A percentile compares a stretch with the other conserved stretches of the same genome.
These are phyloP conservation scores for Capsella bursapastoris DNA, from an alignment of 345 rosid species.

Conservation along the genomic window DNA sequence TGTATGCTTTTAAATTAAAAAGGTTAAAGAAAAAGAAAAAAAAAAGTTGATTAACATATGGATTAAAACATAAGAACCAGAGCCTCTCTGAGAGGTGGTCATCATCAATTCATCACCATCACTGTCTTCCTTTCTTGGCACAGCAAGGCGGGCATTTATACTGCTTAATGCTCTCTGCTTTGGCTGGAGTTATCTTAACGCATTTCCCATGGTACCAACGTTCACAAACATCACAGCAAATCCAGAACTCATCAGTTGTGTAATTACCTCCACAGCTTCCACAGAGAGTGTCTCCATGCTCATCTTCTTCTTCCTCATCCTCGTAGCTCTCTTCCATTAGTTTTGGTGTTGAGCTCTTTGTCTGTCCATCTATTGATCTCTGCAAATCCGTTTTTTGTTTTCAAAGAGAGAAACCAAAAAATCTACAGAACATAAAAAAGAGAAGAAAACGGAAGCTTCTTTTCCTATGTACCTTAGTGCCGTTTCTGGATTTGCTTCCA, in stretches of 20 bases:
- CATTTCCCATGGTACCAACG: conserved; percentile 89
- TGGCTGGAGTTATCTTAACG: conserved; percentile 83
- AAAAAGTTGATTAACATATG: conserved; percentile 32
- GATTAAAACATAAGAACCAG: conserved; percentile 41
- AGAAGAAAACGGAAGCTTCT: neutral
- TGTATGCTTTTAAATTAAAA: conserved; percentile 41
- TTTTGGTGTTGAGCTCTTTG: conserved; percentile 58
- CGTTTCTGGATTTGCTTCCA: conserved; percentile 72
- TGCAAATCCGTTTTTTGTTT: conserved; percentile 31
- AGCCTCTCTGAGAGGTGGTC: conserved; percentile 15
- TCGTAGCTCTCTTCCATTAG: conserved; percentile 54
- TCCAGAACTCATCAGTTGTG: conserved; percentile 86
- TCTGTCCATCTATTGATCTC: conserved; percentile 75
- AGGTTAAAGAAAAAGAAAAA: conserved; percentile 9
- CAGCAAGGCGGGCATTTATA: conserved; percentile 91
- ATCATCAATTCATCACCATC: conserved; percentile 32
- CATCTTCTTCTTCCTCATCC: conserved; percentile 77
- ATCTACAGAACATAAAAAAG: neutral
- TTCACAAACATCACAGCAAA: conserved; percentile 79
- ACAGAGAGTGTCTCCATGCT: conserved; percentile 72
- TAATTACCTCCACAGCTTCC: conserved; percentile 81
- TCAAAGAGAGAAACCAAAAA: neutral
- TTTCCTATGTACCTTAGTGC: conserved; percentile 56
- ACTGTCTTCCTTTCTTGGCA: conserved; percentile 68
- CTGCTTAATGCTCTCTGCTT: conserved; percentile 84